Evolutionary conservation across 2,329 filamentous ascomycete species (phyloP), one percentile per base, ranked within the genome.

Genomic region (Trichoderma hamatum): DNA sequence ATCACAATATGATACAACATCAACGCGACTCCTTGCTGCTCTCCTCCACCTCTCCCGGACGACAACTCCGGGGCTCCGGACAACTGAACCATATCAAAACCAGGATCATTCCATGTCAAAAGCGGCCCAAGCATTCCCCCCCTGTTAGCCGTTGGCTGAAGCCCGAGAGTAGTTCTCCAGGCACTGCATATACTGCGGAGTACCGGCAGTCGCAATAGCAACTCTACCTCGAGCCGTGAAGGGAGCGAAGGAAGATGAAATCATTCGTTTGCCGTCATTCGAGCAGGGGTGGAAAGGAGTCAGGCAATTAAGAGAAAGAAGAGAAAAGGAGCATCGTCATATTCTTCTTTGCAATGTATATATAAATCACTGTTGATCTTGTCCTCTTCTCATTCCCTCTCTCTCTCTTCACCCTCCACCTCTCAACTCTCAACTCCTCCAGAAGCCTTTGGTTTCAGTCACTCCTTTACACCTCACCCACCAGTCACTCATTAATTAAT

Each of bases 311-410:
- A 46, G 39, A 3, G 36, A n/a, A 36, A 54, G 26, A 26, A 28
- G 39, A 54, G 30, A 54, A 65, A 59, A 67, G 64, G 64, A 67
- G 54, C 52, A 26, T 21, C 52, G 24, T 4, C 54, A 19, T 49
- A 16, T 24, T n/a, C 16, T 43, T 55, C 32, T 3, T 30, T 30
- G 16, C 24, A 24, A 16, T 52, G 43, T 32, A n/a, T 67, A 66
- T 58, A 58, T 52, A 69, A 61, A 26, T 19, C 30, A 24, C n/a
- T 28, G 52, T 64, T 69, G 36, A 46, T 56, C 52, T 43, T 51
- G 36, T 32, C 49, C 5, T 46, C 54, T 52, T 55, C 55, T 21
- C 55, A 10, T 24, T 16, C 34, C 46, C 51, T 56, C 3, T 21
- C 30, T 21, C 30, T 19, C 39, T 43, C 39, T 7, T 43, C 39